Evolutionary conservation across 2,329 filamentous ascomycete genomes (phyloP).

Genomic region (Pezicula neosporulosa): DNA sequence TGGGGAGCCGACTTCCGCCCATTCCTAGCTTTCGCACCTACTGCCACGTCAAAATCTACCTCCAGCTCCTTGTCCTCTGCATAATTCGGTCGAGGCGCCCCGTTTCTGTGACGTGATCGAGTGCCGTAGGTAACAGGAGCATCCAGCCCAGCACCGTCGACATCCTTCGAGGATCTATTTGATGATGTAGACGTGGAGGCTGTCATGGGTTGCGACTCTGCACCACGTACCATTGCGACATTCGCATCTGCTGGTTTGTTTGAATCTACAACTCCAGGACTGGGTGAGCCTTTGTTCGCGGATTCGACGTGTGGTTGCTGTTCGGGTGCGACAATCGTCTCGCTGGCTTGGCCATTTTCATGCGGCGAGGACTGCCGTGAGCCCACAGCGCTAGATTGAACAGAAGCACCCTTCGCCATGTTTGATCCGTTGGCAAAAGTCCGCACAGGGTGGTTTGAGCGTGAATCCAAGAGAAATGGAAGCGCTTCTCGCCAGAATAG

Average conservation of each 20-base stretch:
- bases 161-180: slow-evolving; percentile 46
- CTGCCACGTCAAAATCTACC: slow-evolving; percentile 75
- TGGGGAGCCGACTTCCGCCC: slow-evolving; percentile 52
- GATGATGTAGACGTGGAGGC: slow-evolving; percentile 43
- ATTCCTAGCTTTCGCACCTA: slow-evolving; percentile 52
- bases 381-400: slow-evolving; percentile 21
- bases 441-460: slow-evolving; percentile 3
- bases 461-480: slow-evolving; percentile 7
- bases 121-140: slow-evolving; percentile 72
- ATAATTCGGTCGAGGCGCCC: slow-evolving; percentile 83
- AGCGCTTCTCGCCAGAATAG: slow-evolving; percentile 27
- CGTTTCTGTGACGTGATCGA: slow-evolving; percentile 83
- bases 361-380: slow-evolving; percentile 14
- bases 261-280: slow-evolving; percentile 6
- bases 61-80: slow-evolving; percentile 92
- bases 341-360: slow-evolving; percentile 12
- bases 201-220: slow-evolving; percentile 41
- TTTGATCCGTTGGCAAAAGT: not conserved
- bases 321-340: slow-evolving; percentile 7
- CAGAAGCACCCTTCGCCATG: slow-evolving; percentile 26
- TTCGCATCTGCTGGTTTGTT: slow-evolving; percentile 10
- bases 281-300: slow-evolving; percentile 3
- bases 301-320: slow-evolving; percentile 9
- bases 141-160: slow-evolving; percentile 18
- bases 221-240: slow-evolving; percentile 10